phyloP scores from a whole-genome alignment of 78 protist genomes.

The Dictyostelium citrinum region DNA sequence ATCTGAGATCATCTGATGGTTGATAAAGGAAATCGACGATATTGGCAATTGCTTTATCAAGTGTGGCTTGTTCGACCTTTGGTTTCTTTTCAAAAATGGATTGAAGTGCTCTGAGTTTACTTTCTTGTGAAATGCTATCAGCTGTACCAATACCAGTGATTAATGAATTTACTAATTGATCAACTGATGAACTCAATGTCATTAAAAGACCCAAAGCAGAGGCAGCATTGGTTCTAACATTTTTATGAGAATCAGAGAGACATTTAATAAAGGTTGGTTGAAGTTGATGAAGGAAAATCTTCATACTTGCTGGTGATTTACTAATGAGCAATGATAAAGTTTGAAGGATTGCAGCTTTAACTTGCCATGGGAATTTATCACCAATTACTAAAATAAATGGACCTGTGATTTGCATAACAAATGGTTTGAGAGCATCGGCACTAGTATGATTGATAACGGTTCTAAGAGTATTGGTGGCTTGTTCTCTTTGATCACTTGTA shows the following conservation, averaged over 20 bases:
- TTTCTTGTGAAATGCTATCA: slow-evolving; percentile 56
- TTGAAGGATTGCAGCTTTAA: slow-evolving; percentile 75
- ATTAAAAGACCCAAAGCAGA: slow-evolving; percentile 80
- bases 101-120: slow-evolving; percentile 74
- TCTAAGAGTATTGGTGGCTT: slow-evolving; percentile 87
- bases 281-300: slow-evolving; percentile 94
- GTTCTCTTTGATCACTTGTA: slow-evolving; percentile 87
- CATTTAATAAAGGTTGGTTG: slow-evolving; percentile 91
- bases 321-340: slow-evolving; percentile 82
- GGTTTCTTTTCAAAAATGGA: slow-evolving; percentile 74
- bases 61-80: slow-evolving; percentile 73
- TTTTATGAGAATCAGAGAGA: slow-evolving; percentile 68
- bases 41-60: slow-evolving; percentile 26
- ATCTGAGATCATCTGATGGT: slow-evolving; percentile 40
- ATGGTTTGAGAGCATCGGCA: slow-evolving; percentile 81
- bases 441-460: slow-evolving; percentile 74
- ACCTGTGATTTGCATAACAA: slow-evolving; percentile 90
- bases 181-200: slow-evolving; percentile 77
- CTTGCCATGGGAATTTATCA: slow-evolving; percentile 88
- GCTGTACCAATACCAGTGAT: slow-evolving; percentile 26
- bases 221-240: slow-evolving; percentile 81
- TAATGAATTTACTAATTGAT: slow-evolving; percentile 83
- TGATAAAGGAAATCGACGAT: slow-evolving; percentile 41
- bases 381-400: slow-evolving; percentile 93
- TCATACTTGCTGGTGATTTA: slow-evolving; percentile 77